phyloP scores from a whole-genome alignment of 768 basidiomycete genomes.

The Erythrobasidium yunnanense region DNA sequence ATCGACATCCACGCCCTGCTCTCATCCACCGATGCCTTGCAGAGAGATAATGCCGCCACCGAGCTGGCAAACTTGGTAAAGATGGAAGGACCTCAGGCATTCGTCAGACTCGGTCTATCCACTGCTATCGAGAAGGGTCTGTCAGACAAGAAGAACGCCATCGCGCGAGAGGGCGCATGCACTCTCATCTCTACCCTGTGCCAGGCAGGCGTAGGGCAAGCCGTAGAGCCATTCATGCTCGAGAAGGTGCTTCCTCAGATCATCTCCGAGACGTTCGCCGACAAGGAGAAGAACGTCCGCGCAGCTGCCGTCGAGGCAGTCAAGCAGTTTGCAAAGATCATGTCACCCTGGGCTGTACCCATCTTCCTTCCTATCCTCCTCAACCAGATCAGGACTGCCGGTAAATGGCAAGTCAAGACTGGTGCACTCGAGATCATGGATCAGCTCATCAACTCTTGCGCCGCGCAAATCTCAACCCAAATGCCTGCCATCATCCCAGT shows the following conservation, averaged over 20 bases:
- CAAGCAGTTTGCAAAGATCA: constrained; percentile 69
- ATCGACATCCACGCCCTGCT: constrained; percentile 36
- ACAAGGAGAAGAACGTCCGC: constrained; percentile 88
- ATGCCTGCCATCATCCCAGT: constrained; percentile 70
- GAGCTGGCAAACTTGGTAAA: constrained; percentile 33
- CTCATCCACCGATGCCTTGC: constrained; percentile 29
- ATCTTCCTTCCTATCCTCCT: constrained; percentile 55
- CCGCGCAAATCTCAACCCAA: constrained; percentile 36
- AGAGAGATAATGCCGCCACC: constrained; percentile 32
- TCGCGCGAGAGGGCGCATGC: constrained; percentile 74
- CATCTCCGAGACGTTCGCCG: constrained; percentile 77
- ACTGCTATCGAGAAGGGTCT: constrained; percentile 38
- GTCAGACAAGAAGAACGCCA: constrained; percentile 80
- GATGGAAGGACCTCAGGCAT: constrained; percentile 31
- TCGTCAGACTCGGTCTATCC: constrained; percentile 34
- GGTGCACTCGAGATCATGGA: constrained; percentile 73
- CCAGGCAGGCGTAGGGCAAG: constrained; percentile 49
- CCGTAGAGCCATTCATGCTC: constrained; percentile 64
- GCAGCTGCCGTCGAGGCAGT: constrained; percentile 64
- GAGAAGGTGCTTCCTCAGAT: constrained; percentile 56
- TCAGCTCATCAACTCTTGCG: constrained; percentile 37
- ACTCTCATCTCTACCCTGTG: constrained; percentile 64
- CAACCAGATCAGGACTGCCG: constrained; percentile 52
- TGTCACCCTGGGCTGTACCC: constrained; percentile 71
- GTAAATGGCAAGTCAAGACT: constrained; percentile 87